Percentiles rank a stretch among this genome's conserved stretches.
phyloP scores from a whole-genome alignment of 495 filamentous ascomycete species.

The Xylaria telfairii region DNA sequence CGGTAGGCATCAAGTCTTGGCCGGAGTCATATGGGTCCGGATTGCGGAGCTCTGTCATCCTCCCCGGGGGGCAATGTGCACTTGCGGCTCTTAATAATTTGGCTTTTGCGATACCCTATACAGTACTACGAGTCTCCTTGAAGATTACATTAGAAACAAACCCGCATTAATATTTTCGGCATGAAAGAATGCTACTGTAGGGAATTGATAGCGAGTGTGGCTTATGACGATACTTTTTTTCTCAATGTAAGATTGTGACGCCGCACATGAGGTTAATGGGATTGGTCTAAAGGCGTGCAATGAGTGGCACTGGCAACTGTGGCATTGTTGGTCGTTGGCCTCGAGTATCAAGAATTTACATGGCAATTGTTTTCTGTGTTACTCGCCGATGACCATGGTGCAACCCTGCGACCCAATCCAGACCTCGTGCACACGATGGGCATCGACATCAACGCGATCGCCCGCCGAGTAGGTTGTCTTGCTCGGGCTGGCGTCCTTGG shows the following conservation, averaged over 20 bases:
- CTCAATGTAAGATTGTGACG: neutral
- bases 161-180: neutral
- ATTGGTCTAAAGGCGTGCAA: neutral
- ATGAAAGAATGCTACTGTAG: neutral
- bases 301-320: neutral
- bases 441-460: constrained; percentile 77
- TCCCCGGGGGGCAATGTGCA: neutral
- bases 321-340: neutral
- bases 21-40: neutral
- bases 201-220: neutral
- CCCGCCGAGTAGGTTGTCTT: constrained; percentile 75
- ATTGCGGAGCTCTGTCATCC: neutral
- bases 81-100: neutral
- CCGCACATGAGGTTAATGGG: neutral
- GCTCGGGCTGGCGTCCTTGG: constrained; percentile 62
- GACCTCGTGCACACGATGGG: constrained; percentile 75
- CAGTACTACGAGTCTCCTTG: no score
- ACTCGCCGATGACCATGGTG: constrained; percentile 87
- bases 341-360: neutral
- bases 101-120: neutral
- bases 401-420: constrained; percentile 82
- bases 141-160: no score
- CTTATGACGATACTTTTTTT: neutral
- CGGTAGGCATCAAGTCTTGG: neutral
- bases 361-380: constrained; percentile 16